Percentiles rank a stretch among this genome's conserved stretches.
These are phyloP conservation scores for Trichoderma reesei DNA, from an alignment of 495 filamentous ascomycete species.

Conservation along the genomic window DNA sequence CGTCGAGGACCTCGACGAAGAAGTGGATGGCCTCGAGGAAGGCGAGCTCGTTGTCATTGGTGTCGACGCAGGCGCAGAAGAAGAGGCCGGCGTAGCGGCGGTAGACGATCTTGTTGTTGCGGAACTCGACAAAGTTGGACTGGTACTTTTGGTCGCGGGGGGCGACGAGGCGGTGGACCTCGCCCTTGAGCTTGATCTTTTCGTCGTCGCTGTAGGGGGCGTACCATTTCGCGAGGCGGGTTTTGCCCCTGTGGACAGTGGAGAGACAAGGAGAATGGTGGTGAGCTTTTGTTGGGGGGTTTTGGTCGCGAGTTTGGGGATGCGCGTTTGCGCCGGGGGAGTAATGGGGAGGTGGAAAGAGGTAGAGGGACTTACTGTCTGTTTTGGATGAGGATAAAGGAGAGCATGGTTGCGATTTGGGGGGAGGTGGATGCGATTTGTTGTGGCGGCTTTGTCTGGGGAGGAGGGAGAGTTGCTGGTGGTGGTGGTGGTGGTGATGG, in stretches of 20 bases:
- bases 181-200: slow-evolving; percentile 92
- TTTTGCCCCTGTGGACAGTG: slow-evolving; percentile 69
- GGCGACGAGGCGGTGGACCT: slow-evolving; percentile 93
- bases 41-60: slow-evolving; percentile 96
- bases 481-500: not conserved
- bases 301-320: not conserved
- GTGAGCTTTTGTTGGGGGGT: not conserved
- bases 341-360: not conserved
- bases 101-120: slow-evolving; percentile 89
- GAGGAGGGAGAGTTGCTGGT: not conserved
- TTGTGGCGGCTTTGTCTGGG: not conserved
- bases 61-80: slow-evolving; percentile 98
- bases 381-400: slow-evolving; percentile 95
- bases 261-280: no score
- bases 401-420: slow-evolving; percentile 49
- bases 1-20: slow-evolving; percentile 96
- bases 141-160: slow-evolving; percentile 98
- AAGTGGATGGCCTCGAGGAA: slow-evolving; percentile 98
- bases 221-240: slow-evolving; percentile 97
- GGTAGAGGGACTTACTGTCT: slow-evolving; percentile 54
- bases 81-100: slow-evolving; percentile 94
- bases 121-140: slow-evolving; percentile 97
- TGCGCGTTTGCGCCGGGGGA: not conserved
- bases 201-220: slow-evolving; percentile 94
- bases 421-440: not conserved